Conservation (phyloP, 352 stramenopile genomes). For the Phytophthora pisi region DNA sequence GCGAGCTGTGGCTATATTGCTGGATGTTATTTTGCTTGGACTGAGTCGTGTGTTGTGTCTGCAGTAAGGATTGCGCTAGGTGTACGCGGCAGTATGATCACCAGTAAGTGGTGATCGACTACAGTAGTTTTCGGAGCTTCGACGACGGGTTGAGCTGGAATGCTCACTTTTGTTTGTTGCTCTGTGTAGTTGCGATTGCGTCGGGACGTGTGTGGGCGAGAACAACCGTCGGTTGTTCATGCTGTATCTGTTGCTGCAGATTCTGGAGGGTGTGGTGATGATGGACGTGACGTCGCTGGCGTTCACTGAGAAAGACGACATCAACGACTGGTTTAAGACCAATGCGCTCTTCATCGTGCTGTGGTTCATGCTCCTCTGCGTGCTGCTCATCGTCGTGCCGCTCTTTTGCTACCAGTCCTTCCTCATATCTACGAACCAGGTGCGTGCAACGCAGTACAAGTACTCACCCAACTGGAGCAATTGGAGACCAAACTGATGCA, state of each 20-base stretch:
- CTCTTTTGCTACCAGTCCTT: slow-evolving; percentile 74
- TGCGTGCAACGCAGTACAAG: slow-evolving; percentile 8
- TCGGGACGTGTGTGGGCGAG: slow-evolving; percentile 74
- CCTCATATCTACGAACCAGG: slow-evolving; percentile 73
- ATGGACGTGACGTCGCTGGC: slow-evolving; percentile 58
- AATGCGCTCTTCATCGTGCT: slow-evolving; percentile 72
- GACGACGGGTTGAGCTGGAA: not conserved
- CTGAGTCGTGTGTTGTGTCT: slow-evolving; percentile 6
- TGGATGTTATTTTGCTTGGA: not conserved
- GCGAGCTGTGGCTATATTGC: not conserved
- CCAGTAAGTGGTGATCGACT: slow-evolving; percentile 49
- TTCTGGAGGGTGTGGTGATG: slow-evolving; percentile 52
- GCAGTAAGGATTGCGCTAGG: slow-evolving; percentile 73
- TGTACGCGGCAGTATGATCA: slow-evolving; percentile 85
- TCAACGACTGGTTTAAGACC: slow-evolving; percentile 77
- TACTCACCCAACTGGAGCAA: not conserved
- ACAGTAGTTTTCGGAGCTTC: no score
- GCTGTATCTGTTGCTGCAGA: slow-evolving; percentile 66
- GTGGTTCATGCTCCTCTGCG: slow-evolving; percentile 63
- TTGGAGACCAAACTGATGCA: no score
- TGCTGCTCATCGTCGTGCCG: slow-evolving; percentile 61
- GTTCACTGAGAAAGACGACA: slow-evolving; percentile 54
- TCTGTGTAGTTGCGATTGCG: slow-evolving; percentile 70
- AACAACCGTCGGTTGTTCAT: slow-evolving; percentile 74
- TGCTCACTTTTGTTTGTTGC: not conserved